phyloP scores from a whole-genome alignment of 495 filamentous ascomycete species.

The Trichoderma orchidacearum region DNA sequence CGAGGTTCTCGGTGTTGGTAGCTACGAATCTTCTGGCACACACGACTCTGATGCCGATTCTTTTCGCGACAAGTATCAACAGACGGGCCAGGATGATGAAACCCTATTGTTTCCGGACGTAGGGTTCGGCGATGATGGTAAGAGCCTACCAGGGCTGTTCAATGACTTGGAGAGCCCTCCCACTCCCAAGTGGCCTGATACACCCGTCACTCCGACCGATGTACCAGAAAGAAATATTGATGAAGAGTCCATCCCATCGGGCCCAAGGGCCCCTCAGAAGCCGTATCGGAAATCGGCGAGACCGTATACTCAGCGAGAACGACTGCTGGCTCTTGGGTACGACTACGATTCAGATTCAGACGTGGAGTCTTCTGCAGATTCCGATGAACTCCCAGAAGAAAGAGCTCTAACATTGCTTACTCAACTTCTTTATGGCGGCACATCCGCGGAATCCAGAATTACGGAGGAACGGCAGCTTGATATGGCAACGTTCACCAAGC shows the following conservation, averaged over 20 bases:
- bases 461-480: neutral
- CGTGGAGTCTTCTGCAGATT: neutral
- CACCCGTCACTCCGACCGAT: neutral
- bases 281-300: neutral
- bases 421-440: neutral
- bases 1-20: neutral
- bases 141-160: slow-evolving; percentile 21
- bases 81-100: slow-evolving; percentile 23
- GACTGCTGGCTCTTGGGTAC: neutral
- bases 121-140: slow-evolving; percentile 19
- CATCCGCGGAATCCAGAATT: neutral
- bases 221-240: neutral
- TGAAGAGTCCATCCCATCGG: neutral
- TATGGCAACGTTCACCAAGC: neutral
- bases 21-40: neutral
- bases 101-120: slow-evolving; percentile 26
- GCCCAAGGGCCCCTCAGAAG: neutral
- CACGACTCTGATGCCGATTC: slow-evolving; percentile 12
- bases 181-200: neutral
- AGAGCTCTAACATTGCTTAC: neutral
- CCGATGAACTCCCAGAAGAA: neutral
- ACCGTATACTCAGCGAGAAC: neutral
- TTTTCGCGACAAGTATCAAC: slow-evolving; percentile 11
- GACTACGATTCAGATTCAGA: neutral
- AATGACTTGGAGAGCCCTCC: slow-evolving; percentile 5